phyloP scores from a whole-genome alignment of 352 stramenopile genomes.

The Globisporangium spinosum region DNA sequence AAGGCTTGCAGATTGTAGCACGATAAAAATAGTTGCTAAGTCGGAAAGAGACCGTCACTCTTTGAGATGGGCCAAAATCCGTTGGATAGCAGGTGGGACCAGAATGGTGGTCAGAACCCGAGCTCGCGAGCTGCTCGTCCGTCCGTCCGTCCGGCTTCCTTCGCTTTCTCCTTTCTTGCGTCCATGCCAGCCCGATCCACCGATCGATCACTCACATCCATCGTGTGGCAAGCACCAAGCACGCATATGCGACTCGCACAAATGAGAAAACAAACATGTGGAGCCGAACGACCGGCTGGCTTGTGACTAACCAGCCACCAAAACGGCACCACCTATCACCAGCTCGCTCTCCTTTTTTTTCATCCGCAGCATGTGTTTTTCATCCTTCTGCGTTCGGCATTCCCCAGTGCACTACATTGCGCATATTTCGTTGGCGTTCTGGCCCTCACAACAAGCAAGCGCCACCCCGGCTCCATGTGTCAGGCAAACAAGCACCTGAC shows the following conservation, averaged over 20 bases:
- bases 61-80: not conserved
- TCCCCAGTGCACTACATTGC: not conserved
- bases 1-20: not conserved
- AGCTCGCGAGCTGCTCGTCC: not conserved
- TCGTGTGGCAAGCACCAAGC: not conserved
- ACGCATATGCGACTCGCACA: not conserved
- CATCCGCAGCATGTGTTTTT: not conserved
- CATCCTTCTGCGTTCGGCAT: not conserved
- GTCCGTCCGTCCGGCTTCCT: not conserved
- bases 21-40: not conserved
- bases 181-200: too few species aligned
- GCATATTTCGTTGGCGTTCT: not conserved
- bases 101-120: not conserved
- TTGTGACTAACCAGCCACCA: not conserved
- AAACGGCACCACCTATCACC: not conserved
- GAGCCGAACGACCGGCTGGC: not conserved
- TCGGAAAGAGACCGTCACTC: not conserved
- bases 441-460: not conserved
- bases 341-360: not conserved
- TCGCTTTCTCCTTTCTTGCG: too few species aligned
- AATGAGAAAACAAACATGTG: not conserved
- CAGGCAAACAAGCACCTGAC: not conserved
- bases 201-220: not conserved
- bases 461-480: not conserved
- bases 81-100: not conserved